These are phyloP conservation scores for Cercophora sp. DNA, from an alignment of 495 filamentous ascomycete species.

Conservation along the genomic window DNA sequence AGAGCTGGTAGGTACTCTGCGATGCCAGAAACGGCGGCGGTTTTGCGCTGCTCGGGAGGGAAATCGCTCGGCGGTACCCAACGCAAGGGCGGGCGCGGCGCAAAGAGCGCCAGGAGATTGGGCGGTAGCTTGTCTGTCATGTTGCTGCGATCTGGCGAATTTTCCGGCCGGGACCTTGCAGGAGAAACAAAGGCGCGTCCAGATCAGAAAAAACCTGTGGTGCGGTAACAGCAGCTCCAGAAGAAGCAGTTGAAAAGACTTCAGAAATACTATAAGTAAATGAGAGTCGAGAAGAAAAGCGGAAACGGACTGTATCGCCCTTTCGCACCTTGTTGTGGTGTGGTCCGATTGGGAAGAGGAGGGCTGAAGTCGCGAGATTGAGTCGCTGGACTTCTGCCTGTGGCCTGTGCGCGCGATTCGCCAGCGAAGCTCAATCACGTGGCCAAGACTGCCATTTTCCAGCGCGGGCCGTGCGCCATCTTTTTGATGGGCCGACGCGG, in stretches of 20 bases:
- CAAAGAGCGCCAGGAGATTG: slow-evolving; percentile 88
- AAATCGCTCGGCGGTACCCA: slow-evolving; percentile 82
- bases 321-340: no score
- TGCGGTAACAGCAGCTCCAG: background rate
- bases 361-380: slow-evolving; percentile 10
- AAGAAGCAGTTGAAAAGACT: background rate
- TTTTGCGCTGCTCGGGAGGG: slow-evolving; percentile 76
- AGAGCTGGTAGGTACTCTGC: slow-evolving; percentile 69
- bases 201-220: no score
- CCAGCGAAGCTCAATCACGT: background rate
- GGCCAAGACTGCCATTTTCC: background rate
- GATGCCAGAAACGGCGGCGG: slow-evolving; percentile 65
- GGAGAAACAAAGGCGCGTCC: background rate
- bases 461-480: background rate
- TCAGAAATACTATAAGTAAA: background rate
- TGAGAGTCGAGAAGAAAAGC: background rate
- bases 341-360: no score
- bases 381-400: background rate
- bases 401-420: background rate
- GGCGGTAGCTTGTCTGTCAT: slow-evolving; percentile 97
- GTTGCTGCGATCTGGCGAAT: no score
- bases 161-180: no score
- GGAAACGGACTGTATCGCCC: background rate
- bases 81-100: slow-evolving; percentile 84
- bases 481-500: slow-evolving; percentile 1